phyloP scores from a whole-genome alignment of 352 stramenopile species.

The Phytophthora multivora region DNA sequence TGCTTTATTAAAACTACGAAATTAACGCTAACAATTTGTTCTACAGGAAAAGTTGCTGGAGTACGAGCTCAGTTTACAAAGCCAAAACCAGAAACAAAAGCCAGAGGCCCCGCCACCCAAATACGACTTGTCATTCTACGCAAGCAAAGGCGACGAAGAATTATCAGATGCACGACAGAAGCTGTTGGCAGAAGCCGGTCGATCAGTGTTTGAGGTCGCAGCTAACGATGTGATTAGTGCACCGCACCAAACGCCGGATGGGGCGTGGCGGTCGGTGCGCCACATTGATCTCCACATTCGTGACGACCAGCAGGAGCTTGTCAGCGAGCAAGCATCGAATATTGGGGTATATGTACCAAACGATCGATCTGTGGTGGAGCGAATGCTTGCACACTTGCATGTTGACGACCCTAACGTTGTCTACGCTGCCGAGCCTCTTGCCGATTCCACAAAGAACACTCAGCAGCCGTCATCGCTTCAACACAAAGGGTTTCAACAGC shows the following conservation, averaged over 20 bases:
- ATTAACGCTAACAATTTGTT: background rate
- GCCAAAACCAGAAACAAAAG: slow-evolving; percentile 25
- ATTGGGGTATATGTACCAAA: slow-evolving; percentile 84
- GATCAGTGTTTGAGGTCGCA: slow-evolving; percentile 51
- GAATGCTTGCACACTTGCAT: slow-evolving; percentile 53
- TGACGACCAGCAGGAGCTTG: slow-evolving; percentile 48
- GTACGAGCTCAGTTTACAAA: slow-evolving; percentile 73
- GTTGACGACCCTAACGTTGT: slow-evolving; percentile 55
- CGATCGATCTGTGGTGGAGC: slow-evolving; percentile 47
- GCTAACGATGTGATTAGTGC: slow-evolving; percentile 66
- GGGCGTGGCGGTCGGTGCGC: slow-evolving; percentile 63
- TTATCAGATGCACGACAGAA: slow-evolving; percentile 31
- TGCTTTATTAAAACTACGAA: too few relatives aligned
- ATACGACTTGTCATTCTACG: slow-evolving; percentile 60
- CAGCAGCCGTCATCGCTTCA: slow-evolving; percentile 21
- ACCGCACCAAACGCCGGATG: slow-evolving; percentile 59
- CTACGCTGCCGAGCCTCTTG: slow-evolving; percentile 42
- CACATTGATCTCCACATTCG: slow-evolving; percentile 69
- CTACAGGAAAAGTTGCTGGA: slow-evolving; percentile 81
- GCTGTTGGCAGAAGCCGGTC: slow-evolving; percentile 44
- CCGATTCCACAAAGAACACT: background rate
- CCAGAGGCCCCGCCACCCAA: slow-evolving; percentile 38
- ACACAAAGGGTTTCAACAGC: slow-evolving; percentile 19
- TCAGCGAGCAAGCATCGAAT: slow-evolving; percentile 72
- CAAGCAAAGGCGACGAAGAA: slow-evolving; percentile 33